Evolutionary conservation across 78 protist species (phyloP).

Genomic region (Andalucia godoyi): DNA sequence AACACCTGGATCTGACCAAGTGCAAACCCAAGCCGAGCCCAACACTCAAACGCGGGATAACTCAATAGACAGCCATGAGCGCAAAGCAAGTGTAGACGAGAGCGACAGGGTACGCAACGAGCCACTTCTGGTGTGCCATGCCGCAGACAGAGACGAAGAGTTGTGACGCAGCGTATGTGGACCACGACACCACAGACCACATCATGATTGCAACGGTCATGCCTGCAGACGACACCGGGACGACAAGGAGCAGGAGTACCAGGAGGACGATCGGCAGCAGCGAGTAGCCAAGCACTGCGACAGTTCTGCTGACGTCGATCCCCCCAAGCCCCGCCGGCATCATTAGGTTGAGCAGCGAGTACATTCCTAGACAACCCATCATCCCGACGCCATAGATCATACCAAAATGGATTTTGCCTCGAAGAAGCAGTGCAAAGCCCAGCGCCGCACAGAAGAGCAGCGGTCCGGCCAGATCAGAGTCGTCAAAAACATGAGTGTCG

Average conservation of each 20-base stretch:
- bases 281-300: constrained; percentile 72
- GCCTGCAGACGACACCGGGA: constrained; percentile 20
- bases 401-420: constrained; percentile 80
- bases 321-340: not conserved
- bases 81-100: constrained; percentile 74
- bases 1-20: no score
- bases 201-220: not conserved
- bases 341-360: constrained; percentile 54
- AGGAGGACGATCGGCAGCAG: constrained; percentile 78
- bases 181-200: constrained; percentile 27
- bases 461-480: constrained; percentile 87
- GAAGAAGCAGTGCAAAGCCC: constrained; percentile 58
- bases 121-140: constrained; percentile 43
- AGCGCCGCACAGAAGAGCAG: constrained; percentile 55
- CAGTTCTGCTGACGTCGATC: constrained; percentile 27
- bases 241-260: constrained; percentile 32
- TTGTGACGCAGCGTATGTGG: constrained; percentile 58
- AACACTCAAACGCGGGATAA: no score
- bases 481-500: constrained; percentile 62
- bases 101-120: constrained; percentile 73
- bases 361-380: constrained; percentile 66
- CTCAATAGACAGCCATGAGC: constrained; percentile 62
- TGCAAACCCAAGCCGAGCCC: no score
- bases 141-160: constrained; percentile 56
- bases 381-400: constrained; percentile 77